A percentile compares a stretch with the other conserved stretches of the same genome.
These are phyloP conservation scores for Solanum pimpinellifolium DNA, from an alignment of 257 asterid genomes.

Conservation along the genomic window DNA sequence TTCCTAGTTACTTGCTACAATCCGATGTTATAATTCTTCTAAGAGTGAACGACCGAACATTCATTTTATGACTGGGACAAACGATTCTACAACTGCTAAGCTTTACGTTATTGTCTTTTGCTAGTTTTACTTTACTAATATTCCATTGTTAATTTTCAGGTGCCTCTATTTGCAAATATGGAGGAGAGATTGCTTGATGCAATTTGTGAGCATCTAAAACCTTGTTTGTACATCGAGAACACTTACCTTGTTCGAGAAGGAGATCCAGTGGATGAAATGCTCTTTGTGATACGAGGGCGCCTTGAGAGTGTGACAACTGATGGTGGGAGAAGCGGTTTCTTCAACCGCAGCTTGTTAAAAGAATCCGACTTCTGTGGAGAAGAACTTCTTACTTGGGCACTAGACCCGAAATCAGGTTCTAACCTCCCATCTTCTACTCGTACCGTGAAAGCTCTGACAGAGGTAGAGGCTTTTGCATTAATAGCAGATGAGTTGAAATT, in stretches of 20 bases:
- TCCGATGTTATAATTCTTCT: neutral
- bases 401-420: constrained; percentile 1
- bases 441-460: constrained; percentile 5
- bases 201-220: constrained; percentile 89
- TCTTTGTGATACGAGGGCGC: constrained; percentile 11
- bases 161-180: constrained; percentile 96
- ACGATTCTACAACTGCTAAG: neutral
- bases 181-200: constrained; percentile 92
- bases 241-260: constrained; percentile 13
- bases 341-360: constrained; percentile 2
- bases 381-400: constrained; percentile 11
- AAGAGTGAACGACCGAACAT: neutral
- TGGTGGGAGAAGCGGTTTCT: constrained; percentile 13
- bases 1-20: neutral
- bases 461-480: constrained; percentile 10
- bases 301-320: constrained; percentile 14
- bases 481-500: constrained; percentile 10
- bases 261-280: constrained; percentile 21
- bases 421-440: constrained; percentile 11
- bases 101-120: neutral
- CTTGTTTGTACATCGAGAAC: constrained; percentile 35
- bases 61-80: neutral
- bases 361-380: constrained; percentile 12
- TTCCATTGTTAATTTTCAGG: constrained; percentile 28
- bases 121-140: neutral